Base-by-base conservation (phyloP, 2,329 filamentous ascomycete genomes). In the Pyrenophora seminiperda region DNA sequence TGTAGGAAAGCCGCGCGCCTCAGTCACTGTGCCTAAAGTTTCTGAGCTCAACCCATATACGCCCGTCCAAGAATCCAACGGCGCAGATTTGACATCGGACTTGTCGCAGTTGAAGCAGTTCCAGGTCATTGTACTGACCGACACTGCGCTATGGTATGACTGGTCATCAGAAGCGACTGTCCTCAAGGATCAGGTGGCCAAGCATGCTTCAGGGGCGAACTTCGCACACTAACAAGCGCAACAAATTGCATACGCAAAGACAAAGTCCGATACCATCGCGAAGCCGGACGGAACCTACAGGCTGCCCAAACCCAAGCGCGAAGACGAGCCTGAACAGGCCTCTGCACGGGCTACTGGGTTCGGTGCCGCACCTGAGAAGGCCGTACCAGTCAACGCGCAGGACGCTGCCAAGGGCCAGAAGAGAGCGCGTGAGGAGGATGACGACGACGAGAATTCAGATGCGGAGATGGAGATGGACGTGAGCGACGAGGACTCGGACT, bases 31-130 rank as follows among this genome's bases (percentile, higher is more conserved):
- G 1, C 93, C 94, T 7, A 87, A 91, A 42, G 89, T 99, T 20
- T 90, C 91, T 33, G 94, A 99, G 76, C 83, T 99, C 61, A 99
- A 99, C 75, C 90, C 91, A 54, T 99, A 99, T 72, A 96, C 93
- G 4, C 94, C 94, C 5, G 89, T 99, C 50, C 83, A 85, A 53
- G 82, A 96, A 52, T 91, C 91, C 73, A 67, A 76, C 43, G 74
- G 76, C 7, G 68, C 72, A 49, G 90, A 86, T 58, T 81, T 97
- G 41, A 87, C 83, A 51, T 83, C 86, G 30, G 85, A 97, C 71
- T 78, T 96, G 38, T 83, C 84, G 45, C 85, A 91, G 74, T 85
- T 97, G 68, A 91, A 95, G 77, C 86, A 89, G 72, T 99, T 91
- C 77, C 92, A 99, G 75, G 88, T 92, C 30, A 85, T 99, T 27